Base-by-base conservation (phyloP, 352 stramenopile species). In the Plasmopara muralis region DNA sequence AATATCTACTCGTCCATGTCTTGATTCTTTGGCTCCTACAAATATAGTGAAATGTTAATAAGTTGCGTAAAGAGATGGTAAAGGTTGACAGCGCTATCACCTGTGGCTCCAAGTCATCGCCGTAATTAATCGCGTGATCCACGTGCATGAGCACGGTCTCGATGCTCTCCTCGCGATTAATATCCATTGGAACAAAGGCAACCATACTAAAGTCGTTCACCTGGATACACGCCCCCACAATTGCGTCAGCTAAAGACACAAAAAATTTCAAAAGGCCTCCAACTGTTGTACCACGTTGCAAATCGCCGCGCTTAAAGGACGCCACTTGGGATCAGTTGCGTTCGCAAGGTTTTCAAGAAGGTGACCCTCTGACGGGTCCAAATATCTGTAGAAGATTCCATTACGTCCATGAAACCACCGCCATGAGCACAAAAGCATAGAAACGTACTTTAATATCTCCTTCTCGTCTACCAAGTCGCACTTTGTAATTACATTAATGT, bases 171-270 rank as follows among this genome's bases (percentile, higher is more conserved):
- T 99, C 96, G 49, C 97, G 85, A 39, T 80, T 94, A 43, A 98
- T 95, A 68, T 98, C 98, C 63, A 99, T 89, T 2, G 95, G 93
- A n/a, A 98, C 72, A 62, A 98, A 99, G 9, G 87, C 87, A 15
- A 99, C 95, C 92, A 99, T 97, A 55, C 85, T 96, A 68, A 97
- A 98, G 79, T 98, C 95, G 45, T 90, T 92, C 53, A 93, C 90
- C 83, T 93, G 30, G 30, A 20, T 31, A 53, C 35, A 58, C 2
- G 37, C 14, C n/a, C 6, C 13, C 7, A 8, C 12, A 41, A 9
- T 15, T 51, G 9, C 49, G 43, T 43, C 46, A 47, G 6, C 34
- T 25, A 25, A 25, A 25, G 20, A 33, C 42, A 15, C 5, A 54
- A 37, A 20, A 52, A 38, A 34, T 35, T 25, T 50, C 16, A 40